A percentile compares a stretch with the other conserved stretches of the same genome.
These are phyloP conservation scores for Auricularia cornea DNA, from an alignment of 768 basidiomycete genomes.

Conservation along the genomic window DNA sequence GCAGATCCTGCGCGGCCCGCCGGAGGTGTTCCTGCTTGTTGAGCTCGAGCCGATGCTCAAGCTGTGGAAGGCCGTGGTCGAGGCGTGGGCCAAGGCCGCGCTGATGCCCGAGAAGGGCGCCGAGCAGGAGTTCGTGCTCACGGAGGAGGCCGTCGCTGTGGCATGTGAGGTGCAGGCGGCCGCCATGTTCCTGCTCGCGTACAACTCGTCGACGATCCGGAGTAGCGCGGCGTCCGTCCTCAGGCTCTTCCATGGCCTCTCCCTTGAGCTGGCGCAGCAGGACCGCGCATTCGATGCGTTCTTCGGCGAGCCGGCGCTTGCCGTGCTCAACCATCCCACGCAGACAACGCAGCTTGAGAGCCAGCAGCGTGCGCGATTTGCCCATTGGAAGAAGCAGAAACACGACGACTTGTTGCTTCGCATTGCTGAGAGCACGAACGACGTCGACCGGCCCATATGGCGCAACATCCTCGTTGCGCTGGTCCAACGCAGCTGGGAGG, in stretches of 20 bases:
- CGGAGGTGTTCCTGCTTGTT: constrained; percentile 51
- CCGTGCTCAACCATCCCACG: constrained; percentile 58
- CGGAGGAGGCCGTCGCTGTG: constrained; percentile 33
- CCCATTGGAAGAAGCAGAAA: constrained; percentile 55
- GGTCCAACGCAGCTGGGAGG: constrained; percentile 47
- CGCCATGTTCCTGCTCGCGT: constrained; percentile 64
- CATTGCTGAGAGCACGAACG: constrained; percentile 62
- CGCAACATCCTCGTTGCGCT: constrained; percentile 60
- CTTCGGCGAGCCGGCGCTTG: constrained; percentile 45
- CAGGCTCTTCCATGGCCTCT: constrained; percentile 45
- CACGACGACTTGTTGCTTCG: constrained; percentile 51
- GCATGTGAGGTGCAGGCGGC: constrained; percentile 62
- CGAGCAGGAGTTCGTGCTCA: constrained; percentile 3
- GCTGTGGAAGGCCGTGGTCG: constrained; percentile 68
- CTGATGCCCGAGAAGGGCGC: constrained; percentile 3
- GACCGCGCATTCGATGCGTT: constrained; percentile 42
- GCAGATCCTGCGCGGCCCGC: constrained; percentile 53
- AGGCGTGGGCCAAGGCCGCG: constrained; percentile 53
- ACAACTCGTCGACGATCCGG: constrained; percentile 42
- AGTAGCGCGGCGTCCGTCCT: constrained; percentile 56
- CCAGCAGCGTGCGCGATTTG: constrained; percentile 29
- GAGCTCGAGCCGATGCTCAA: constrained; percentile 60
- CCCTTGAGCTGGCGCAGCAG: constrained; percentile 35
- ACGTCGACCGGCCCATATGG: constrained; percentile 67
- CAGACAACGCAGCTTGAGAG: constrained; percentile 46